These are phyloP conservation scores for Alternaria hordeiaustralica DNA, from an alignment of 2,329 filamentous ascomycete species.

Conservation along the genomic window DNA sequence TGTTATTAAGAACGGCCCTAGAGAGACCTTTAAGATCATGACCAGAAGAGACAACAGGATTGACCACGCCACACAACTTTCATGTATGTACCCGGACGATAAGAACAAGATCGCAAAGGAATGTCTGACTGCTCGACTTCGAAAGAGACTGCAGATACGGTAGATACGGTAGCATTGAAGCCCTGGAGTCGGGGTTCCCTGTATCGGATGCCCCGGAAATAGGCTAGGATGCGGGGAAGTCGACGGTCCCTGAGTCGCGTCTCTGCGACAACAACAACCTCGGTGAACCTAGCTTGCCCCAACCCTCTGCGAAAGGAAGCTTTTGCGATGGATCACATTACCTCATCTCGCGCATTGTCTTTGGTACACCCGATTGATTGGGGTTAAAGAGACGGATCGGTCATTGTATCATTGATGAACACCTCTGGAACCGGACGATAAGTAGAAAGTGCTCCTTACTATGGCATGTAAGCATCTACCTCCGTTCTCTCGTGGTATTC, in stretches of 20 bases:
- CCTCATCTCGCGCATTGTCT: background rate
- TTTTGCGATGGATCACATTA: background rate
- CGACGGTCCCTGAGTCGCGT: background rate
- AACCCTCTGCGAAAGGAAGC: background rate
- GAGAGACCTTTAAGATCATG: too few relatives aligned
- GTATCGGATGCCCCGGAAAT: background rate
- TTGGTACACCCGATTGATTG: background rate
- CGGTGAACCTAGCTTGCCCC: background rate
- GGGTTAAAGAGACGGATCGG: background rate
- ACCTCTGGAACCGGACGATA: background rate
- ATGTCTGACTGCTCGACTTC: too few relatives aligned
- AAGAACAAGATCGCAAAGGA: too few relatives aligned
- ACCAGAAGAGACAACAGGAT: too few relatives aligned
- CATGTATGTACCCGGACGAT: too few relatives aligned
- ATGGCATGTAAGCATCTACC: constrained; percentile 19
- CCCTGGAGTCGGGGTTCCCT: too few relatives aligned
- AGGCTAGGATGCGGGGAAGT: constrained; percentile 4
- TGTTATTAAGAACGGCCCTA: too few relatives aligned
- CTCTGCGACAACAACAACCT: constrained; percentile 1
- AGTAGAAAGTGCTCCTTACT: background rate
- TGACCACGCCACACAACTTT: too few relatives aligned
- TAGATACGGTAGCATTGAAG: too few relatives aligned
- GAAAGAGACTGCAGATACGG: background rate
- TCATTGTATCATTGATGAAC: background rate
- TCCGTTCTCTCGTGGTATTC: too few relatives aligned